Evolutionary conservation across 208 protist genomes (phyloP).

Genomic region (Leishmania tropica): DNA sequence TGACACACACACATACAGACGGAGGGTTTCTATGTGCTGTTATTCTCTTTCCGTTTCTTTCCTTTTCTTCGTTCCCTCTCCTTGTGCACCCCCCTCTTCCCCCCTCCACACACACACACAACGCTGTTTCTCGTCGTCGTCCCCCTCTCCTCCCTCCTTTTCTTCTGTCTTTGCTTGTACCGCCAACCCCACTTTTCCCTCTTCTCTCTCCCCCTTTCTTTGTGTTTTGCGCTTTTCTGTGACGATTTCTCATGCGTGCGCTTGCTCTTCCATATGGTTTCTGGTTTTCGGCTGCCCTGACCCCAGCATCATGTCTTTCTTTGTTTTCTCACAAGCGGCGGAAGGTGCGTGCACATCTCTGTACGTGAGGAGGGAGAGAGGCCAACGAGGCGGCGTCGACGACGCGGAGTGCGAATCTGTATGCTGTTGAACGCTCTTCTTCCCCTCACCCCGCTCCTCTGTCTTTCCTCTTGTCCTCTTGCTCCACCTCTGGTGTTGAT

Average conservation of each 20-base stretch:
- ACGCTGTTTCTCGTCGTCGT: no score
- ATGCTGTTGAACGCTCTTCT: not conserved
- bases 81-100: no score
- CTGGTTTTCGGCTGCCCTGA: not conserved
- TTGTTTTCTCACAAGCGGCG: not conserved
- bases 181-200: not conserved
- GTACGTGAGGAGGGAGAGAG: not conserved
- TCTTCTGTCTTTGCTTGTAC: not conserved
- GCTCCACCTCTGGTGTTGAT: not conserved
- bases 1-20: not conserved
- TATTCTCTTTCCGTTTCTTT: constrained; percentile 1
- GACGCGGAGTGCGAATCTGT: not conserved
- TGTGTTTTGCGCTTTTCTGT: not conserved
- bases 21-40: not conserved
- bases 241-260: not conserved
- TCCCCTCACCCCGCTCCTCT: no score
- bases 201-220: not conserved
- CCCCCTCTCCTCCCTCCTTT: not conserved
- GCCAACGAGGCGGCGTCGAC: not conserved
- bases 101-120: no score
- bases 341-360: not conserved
- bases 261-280: not conserved
- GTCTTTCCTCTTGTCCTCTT: not conserved
- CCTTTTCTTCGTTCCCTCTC: not conserved
- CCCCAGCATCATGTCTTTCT: not conserved